Conservation (phyloP, 371 early-diverging fungal genomes). For the Mucor sp. region DNA sequence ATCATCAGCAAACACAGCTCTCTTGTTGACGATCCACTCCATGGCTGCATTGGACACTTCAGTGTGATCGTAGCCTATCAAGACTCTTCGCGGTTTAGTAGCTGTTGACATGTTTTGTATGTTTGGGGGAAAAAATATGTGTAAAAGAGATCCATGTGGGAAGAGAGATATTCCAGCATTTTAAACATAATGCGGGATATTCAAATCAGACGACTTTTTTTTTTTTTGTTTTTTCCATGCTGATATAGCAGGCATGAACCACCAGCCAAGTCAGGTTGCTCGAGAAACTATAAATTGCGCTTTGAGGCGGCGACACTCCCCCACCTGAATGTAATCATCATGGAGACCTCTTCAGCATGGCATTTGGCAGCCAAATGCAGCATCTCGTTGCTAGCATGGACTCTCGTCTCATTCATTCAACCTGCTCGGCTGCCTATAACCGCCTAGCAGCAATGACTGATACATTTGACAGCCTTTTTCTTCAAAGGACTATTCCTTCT, state of each 20-base stretch:
- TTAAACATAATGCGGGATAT: neutral
- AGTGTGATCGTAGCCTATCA: conserved; percentile 36
- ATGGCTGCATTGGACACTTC: conserved; percentile 26
- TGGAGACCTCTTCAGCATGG: neutral
- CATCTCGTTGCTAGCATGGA: too few relatives aligned
- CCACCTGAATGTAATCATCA: neutral
- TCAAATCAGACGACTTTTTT: neutral
- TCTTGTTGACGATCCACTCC: conserved; percentile 30
- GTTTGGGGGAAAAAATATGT: neutral
- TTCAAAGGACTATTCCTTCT: neutral
- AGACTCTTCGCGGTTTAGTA: conserved; percentile 12
- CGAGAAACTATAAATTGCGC: neutral
- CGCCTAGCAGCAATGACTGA: neutral
- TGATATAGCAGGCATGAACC: neutral
- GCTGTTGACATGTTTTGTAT: neutral
- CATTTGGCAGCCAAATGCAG: neutral
- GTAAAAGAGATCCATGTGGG: neutral
- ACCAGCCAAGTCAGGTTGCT: neutral
- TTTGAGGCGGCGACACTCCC: neutral
- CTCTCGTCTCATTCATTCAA: neutral
- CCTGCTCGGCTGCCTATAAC: neutral
- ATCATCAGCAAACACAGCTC: conserved; percentile 24
- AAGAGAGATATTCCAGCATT: neutral
- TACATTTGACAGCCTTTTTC: neutral
- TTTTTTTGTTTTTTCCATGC: neutral